A percentile compares a stretch with the other conserved stretches of the same genome.
Conservation (phyloP, 495 filamentous ascomycete species). For the Podospora tetraspora region DNA sequence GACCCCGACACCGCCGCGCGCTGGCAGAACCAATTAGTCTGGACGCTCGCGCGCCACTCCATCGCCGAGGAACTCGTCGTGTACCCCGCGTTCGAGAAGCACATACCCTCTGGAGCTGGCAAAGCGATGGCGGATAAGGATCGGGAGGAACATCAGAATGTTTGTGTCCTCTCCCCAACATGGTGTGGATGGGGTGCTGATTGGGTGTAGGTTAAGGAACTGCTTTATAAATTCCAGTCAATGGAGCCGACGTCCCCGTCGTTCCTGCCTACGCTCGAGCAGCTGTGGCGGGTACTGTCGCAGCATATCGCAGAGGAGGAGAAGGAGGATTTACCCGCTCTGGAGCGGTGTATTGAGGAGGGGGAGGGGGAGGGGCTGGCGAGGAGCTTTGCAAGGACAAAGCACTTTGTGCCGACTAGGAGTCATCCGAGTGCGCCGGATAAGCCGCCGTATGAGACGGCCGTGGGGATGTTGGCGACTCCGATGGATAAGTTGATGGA, state of each 20-base stretch:
- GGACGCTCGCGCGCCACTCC: slow-evolving; percentile 64
- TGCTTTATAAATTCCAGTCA: slow-evolving; percentile 57
- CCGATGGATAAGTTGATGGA: slow-evolving; percentile 50
- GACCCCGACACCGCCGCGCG: slow-evolving; percentile 45
- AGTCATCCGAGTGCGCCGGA: slow-evolving; percentile 51
- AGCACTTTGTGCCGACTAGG: slow-evolving; percentile 55
- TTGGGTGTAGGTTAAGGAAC: slow-evolving; percentile 51
- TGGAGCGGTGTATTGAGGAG: slow-evolving; percentile 45
- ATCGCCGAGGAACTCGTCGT: slow-evolving; percentile 65
- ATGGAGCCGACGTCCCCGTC: slow-evolving; percentile 40
- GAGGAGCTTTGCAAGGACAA: slow-evolving; percentile 52
- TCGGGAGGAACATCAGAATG: slow-evolving; percentile 52
- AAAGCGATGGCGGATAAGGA: slow-evolving; percentile 53
- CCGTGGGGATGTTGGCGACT: slow-evolving; percentile 43
- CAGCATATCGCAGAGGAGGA: slow-evolving; percentile 62
- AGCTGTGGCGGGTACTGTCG: slow-evolving; percentile 47
- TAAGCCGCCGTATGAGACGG: slow-evolving; percentile 49
- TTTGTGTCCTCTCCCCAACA: slow-evolving; percentile 12
- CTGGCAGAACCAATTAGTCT: slow-evolving; percentile 64
- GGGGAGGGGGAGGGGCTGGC: slow-evolving; percentile 42
- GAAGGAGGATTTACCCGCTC: slow-evolving; percentile 47
- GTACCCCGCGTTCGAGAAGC: slow-evolving; percentile 61
- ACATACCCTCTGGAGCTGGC: slow-evolving; percentile 41
- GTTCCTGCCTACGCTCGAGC: slow-evolving; percentile 49
- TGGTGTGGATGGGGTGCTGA: not conserved